Conservation (phyloP, 2,329 filamentous ascomycete genomes). For the Fusarium penzigii region DNA sequence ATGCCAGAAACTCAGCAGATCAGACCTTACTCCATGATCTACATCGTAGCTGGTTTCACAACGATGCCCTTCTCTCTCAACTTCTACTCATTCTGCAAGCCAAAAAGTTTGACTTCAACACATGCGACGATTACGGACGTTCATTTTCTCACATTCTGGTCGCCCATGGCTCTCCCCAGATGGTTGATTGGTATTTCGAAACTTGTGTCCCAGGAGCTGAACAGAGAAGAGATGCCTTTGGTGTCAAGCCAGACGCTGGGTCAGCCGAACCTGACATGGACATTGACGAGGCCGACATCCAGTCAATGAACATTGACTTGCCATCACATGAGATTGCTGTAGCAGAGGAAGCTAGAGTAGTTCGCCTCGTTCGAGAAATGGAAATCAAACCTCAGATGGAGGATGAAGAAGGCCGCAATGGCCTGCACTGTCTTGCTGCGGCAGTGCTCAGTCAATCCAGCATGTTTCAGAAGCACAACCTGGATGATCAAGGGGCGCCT, state of each 20-base stretch:
- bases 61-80: conserved; percentile 27
- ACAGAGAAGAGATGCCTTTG: conserved; percentile 52
- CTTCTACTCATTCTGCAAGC: conserved; percentile 26
- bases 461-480: conserved; percentile 35
- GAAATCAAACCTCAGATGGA: conserved; percentile 21
- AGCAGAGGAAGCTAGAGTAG: conserved; percentile 19
- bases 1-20: conserved; percentile 42
- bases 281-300: conserved; percentile 4
- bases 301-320: conserved; percentile 28
- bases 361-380: conserved; percentile 24
- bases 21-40: conserved; percentile 53
- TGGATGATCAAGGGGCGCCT: conserved; percentile 17
- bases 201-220: conserved; percentile 34
- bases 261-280: conserved; percentile 5
- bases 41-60: conserved; percentile 35
- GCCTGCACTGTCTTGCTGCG: conserved; percentile 58
- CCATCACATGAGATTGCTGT: conserved; percentile 4
- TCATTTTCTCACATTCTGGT: conserved; percentile 51
- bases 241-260: conserved; percentile 26
- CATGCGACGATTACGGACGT: conserved; percentile 52
- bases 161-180: conserved; percentile 32
- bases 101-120: conserved; percentile 34
- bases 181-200: conserved; percentile 30
- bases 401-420: conserved; percentile 51
- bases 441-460: conserved; percentile 47